Conservation (phyloP, 2,329 filamentous ascomycete genomes). For the Alternaria alternata region DNA sequence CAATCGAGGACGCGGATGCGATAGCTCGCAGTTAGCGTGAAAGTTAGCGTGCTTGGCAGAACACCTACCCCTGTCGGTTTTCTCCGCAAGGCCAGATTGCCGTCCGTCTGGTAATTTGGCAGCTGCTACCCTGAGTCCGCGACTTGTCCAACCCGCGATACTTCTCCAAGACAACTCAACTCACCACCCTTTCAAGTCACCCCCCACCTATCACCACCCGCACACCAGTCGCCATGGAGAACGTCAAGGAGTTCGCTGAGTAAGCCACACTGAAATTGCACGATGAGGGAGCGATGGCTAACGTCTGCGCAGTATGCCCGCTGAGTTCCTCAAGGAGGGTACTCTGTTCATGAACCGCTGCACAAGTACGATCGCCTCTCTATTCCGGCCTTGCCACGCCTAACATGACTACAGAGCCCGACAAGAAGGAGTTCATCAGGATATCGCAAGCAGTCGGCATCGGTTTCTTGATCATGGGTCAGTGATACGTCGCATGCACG, state of each 20-base stretch:
- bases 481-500: slow-evolving; percentile 1
- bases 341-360: slow-evolving; percentile 60
- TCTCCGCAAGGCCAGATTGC: slow-evolving; percentile 42
- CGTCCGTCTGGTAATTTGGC: slow-evolving; percentile 31
- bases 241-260: slow-evolving; percentile 75
- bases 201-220: slow-evolving; percentile 1
- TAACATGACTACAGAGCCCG: slow-evolving; percentile 53
- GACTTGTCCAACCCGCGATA: slow-evolving; percentile 21
- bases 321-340: slow-evolving; percentile 57
- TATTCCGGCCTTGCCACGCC: not conserved
- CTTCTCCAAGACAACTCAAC: not conserved
- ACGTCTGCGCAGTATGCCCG: slow-evolving; percentile 45
- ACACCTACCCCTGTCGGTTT: slow-evolving; percentile 25
- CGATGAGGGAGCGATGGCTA: slow-evolving; percentile 21
- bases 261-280: slow-evolving; percentile 26
- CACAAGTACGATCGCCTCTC: slow-evolving; percentile 47
- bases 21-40: slow-evolving; percentile 20
- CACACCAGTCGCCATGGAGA: slow-evolving; percentile 65
- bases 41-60: slow-evolving; percentile 20
- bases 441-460: slow-evolving; percentile 62
- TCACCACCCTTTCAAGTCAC: slow-evolving; percentile 1
- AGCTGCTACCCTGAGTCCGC: slow-evolving; percentile 27
- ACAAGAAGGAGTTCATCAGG: slow-evolving; percentile 52
- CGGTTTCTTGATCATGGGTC: slow-evolving; percentile 61
- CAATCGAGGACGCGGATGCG: slow-evolving; percentile 19